A percentile compares a stretch with the other conserved stretches of the same genome.
These are phyloP conservation scores for Mycena maculata DNA, from an alignment of 768 basidiomycete species.

Conservation along the genomic window DNA sequence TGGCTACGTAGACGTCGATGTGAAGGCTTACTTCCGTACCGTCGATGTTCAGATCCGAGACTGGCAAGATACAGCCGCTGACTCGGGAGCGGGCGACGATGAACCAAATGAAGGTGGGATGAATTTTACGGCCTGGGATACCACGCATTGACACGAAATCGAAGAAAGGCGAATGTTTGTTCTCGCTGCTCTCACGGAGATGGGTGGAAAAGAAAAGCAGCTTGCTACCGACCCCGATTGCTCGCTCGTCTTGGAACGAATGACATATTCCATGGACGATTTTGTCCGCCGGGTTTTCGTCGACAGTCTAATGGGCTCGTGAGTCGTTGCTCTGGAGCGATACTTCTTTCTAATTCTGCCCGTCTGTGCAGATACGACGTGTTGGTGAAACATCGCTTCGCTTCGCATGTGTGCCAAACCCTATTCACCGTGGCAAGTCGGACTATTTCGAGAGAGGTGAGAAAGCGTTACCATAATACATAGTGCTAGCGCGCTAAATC, in stretches of 20 bases:
- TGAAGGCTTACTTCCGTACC: constrained; percentile 93
- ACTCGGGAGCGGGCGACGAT: constrained; percentile 54
- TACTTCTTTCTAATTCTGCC: background rate
- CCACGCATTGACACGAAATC: constrained; percentile 24
- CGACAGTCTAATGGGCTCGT: constrained; percentile 91
- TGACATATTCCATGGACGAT: constrained; percentile 95
- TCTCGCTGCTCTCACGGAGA: constrained; percentile 84
- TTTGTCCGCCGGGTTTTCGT: constrained; percentile 92
- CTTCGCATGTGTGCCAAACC: constrained; percentile 96
- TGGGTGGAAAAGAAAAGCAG: constrained; percentile 88
- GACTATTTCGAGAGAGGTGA: constrained; percentile 78
- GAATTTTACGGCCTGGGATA: background rate
- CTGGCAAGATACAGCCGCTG: constrained; percentile 75
- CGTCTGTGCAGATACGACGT: constrained; percentile 63
- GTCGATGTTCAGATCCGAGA: constrained; percentile 89
- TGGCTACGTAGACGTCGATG: constrained; percentile 88
- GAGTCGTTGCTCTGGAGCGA: constrained; percentile 51
- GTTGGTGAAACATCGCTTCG: constrained; percentile 85
- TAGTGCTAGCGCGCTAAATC: background rate
- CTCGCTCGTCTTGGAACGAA: constrained; percentile 88
- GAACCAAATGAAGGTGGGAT: constrained; percentile 79
- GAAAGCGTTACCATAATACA: background rate
- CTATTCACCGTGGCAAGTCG: constrained; percentile 74
- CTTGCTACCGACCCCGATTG: constrained; percentile 95
- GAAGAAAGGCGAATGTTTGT: constrained; percentile 83